Evolutionary conservation across 148 eudicot genomes (phyloP), one percentile per base, ranked within the genome.

Genomic region (Vaccinium vitisidaea): DNA sequence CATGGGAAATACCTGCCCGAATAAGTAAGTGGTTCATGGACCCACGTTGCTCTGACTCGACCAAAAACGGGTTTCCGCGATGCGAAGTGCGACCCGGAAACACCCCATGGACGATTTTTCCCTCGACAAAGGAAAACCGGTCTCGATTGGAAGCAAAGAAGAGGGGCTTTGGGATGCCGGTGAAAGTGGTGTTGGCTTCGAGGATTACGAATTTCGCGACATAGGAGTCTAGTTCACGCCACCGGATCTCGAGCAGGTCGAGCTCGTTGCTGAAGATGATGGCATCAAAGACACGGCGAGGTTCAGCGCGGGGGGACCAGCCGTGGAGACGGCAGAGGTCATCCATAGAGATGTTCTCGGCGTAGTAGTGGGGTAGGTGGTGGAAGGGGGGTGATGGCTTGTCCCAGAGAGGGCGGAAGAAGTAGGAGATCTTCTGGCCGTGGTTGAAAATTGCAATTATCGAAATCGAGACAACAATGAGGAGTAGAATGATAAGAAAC

Each of bases 331-430:
- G 90, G 84, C 99, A 96, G 25, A 96, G 90, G 73, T 87, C 88
- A 32, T 86, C 89, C 92, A 92, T 92, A 13, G 98, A 93, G 30
- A 95, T 91, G 82, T 96, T 96, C 80, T 96, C 98, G 1, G 98
- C 98, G 74, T 94, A 92, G 80, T 89, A 96, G 89, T 96, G 98
- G 1, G 97, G 94, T 67, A 96, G 30, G 71, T 84, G 92, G 59
- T 69, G 61, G 50, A 96, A 93, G 21, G 93, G 89, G 43, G 87
- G 89, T 5, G 95, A 97, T 8, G 99, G 94, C 12, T 85, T 91
- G 86, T 96, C 99, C 99, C 99, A 96, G 39, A 94, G 85, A 18
- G 96, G 96, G 21, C 99, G 98, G 83, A 96, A 85, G 70, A 93
- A 92, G 75, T 96, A 96, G 77, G 95, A 84, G 61, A 96, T 89